A percentile compares a stretch with the other conserved stretches of the same genome.
Conservation (phyloP, 768 basidiomycete genomes). For the Thelephora ganbajun region DNA sequence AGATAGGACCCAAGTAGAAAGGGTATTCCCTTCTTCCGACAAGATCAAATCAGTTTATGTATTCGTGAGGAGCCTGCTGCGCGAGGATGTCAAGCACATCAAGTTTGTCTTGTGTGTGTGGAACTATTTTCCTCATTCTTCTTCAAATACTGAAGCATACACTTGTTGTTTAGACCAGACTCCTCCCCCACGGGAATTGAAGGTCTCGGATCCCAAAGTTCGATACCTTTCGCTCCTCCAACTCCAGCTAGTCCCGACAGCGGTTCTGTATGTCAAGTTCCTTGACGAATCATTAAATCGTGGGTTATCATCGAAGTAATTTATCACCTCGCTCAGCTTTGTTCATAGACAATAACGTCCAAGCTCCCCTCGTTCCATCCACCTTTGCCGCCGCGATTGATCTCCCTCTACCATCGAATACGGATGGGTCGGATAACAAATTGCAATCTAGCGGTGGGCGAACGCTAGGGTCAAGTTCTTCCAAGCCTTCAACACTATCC, state of each 20-base stretch:
- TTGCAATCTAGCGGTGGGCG: not conserved
- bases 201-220: constrained; percentile 63
- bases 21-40: constrained; percentile 58
- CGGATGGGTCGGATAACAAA: constrained; percentile 11
- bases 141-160: not conserved
- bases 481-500: not conserved
- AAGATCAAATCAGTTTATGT: constrained; percentile 78
- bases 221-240: constrained; percentile 54
- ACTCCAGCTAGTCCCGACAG: constrained; percentile 68
- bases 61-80: constrained; percentile 59
- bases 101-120: constrained; percentile 76
- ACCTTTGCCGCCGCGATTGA: constrained; percentile 49
- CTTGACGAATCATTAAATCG: constrained; percentile 60
- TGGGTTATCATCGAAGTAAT: constrained; percentile 16
- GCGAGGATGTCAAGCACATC: constrained; percentile 62
- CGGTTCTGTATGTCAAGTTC: constrained; percentile 64
- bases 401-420: constrained; percentile 43
- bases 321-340: not conserved
- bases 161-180: constrained; percentile 42
- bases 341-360: constrained; percentile 32
- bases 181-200: constrained; percentile 73
- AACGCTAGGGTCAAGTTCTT: not conserved
- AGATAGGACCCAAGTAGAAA: constrained; percentile 73
- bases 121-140: not conserved
- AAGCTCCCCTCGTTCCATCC: constrained; percentile 49